phyloP scores from a whole-genome alignment of 805 yeast genomes.

The Ogataea zsoltii region DNA sequence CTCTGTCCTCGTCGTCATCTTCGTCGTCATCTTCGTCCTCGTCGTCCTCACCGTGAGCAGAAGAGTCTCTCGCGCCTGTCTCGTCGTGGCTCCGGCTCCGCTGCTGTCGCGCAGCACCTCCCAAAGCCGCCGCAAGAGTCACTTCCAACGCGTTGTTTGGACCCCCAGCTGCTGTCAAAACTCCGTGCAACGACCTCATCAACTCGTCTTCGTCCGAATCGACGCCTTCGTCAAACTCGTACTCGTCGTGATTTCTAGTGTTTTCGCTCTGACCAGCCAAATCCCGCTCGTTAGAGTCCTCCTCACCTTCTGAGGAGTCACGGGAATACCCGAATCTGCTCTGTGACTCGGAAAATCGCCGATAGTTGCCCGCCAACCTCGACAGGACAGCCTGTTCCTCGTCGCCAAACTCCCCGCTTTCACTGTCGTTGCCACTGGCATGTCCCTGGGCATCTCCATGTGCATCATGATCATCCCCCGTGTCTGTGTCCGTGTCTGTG shows the following conservation, averaged over 20 bases:
- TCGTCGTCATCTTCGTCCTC: slow-evolving; percentile 24
- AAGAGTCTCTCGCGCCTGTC: slow-evolving; percentile 23
- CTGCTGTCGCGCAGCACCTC: slow-evolving; percentile 8
- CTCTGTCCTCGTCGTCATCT: slow-evolving; percentile 15
- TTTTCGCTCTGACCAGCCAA: neutral
- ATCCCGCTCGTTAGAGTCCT: slow-evolving; percentile 4
- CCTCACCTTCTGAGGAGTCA: slow-evolving; percentile 5
- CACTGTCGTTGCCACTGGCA: slow-evolving; percentile 27
- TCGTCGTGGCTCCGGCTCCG: slow-evolving; percentile 14
- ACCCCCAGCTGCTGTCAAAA: slow-evolving; percentile 10
- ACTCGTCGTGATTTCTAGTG: neutral
- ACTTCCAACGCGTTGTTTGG: slow-evolving; percentile 8
- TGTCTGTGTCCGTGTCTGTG: slow-evolving; percentile 3
- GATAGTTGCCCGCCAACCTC: slow-evolving; percentile 42
- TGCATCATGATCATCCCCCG: slow-evolving; percentile 4
- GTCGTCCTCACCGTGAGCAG: slow-evolving; percentile 30
- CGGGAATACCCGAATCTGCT: slow-evolving; percentile 8
- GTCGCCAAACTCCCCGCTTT: slow-evolving; percentile 16
- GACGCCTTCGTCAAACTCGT: slow-evolving; percentile 9
- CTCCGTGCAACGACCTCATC: slow-evolving; percentile 20
- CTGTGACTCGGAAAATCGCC: slow-evolving; percentile 34
- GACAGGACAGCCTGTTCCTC: slow-evolving; percentile 31
- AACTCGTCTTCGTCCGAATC: slow-evolving; percentile 22
- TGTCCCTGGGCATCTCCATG: slow-evolving; percentile 10
- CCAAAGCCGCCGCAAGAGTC: slow-evolving; percentile 12